Conservation (phyloP, 805 yeast species). For the Saccharomyces eubayanus region DNA sequence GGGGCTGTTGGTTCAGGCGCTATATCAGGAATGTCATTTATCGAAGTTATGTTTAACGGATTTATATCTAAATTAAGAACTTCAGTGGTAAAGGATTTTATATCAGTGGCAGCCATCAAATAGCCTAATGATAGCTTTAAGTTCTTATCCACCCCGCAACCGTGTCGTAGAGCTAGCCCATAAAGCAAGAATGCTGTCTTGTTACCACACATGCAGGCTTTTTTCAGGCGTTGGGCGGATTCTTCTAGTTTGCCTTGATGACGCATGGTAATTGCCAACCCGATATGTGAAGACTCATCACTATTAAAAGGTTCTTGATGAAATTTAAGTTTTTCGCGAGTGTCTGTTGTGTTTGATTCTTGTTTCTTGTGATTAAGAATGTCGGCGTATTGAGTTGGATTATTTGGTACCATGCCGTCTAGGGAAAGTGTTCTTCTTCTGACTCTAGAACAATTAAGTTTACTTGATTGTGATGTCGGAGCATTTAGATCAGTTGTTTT, state of each 20-base stretch:
- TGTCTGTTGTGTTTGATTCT: not conserved
- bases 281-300: slow-evolving; percentile 1
- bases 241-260: slow-evolving; percentile 55
- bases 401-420: not conserved
- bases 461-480: not conserved
- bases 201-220: slow-evolving; percentile 55
- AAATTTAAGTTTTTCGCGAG: not conserved
- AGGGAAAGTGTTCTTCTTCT: not conserved
- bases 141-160: slow-evolving; percentile 59
- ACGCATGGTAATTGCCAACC: slow-evolving; percentile 40
- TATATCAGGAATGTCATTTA: slow-evolving; percentile 28
- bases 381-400: not conserved
- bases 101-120: slow-evolving; percentile 46
- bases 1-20: slow-evolving; percentile 40
- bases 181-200: slow-evolving; percentile 61
- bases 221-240: slow-evolving; percentile 58
- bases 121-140: slow-evolving; percentile 47
- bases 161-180: slow-evolving; percentile 57
- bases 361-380: not conserved
- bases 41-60: slow-evolving; percentile 30
- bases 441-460: not conserved
- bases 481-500: not conserved
- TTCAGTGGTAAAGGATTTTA: slow-evolving; percentile 23
- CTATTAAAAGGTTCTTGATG: not conserved
- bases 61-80: slow-evolving; percentile 21